phyloP scores from a whole-genome alignment of 2,329 filamentous ascomycete species.

The Fusarium staphyleae region DNA sequence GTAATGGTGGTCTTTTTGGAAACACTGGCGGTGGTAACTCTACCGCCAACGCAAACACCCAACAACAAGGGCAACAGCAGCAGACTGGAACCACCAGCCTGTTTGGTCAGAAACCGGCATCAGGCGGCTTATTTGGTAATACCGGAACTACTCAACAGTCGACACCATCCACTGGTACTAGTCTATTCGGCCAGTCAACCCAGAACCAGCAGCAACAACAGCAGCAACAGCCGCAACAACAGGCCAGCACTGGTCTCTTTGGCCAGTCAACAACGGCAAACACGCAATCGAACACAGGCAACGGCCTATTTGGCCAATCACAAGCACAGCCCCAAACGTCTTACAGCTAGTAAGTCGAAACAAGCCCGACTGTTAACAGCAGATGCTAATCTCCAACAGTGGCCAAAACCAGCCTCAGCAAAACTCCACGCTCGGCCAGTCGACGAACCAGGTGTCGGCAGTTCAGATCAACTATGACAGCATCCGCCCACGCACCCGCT shows the following conservation, averaged over 20 bases:
- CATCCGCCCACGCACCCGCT: slow-evolving; percentile 86
- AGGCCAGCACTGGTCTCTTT: slow-evolving; percentile 41
- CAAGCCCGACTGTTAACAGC: not conserved
- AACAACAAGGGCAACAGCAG: slow-evolving; percentile 35
- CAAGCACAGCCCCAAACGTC: slow-evolving; percentile 41
- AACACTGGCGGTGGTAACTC: slow-evolving; percentile 25
- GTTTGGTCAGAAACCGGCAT: slow-evolving; percentile 24
- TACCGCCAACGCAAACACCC: too few species aligned
- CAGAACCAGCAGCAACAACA: slow-evolving; percentile 39
- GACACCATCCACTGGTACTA: slow-evolving; percentile 20
- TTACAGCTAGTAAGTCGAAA: too few species aligned
- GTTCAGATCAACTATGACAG: slow-evolving; percentile 81
- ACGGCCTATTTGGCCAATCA: slow-evolving; percentile 47
- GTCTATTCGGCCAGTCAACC: slow-evolving; percentile 39
- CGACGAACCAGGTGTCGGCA: slow-evolving; percentile 66
- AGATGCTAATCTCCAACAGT: slow-evolving; percentile 37
- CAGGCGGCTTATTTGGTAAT: slow-evolving; percentile 36
- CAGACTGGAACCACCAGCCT: slow-evolving; percentile 10
- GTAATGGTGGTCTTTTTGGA: slow-evolving; percentile 45
- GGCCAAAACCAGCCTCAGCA: slow-evolving; percentile 43
- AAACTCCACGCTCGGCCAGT: slow-evolving; percentile 38
- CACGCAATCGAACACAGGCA: slow-evolving; percentile 36
- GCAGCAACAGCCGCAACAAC: slow-evolving; percentile 26
- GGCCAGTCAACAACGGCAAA: slow-evolving; percentile 33
- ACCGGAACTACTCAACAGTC: slow-evolving; percentile 20